These are phyloP conservation scores for Aphanomyces stellatus DNA, from an alignment of 352 stramenopile species.

Conservation along the genomic window DNA sequence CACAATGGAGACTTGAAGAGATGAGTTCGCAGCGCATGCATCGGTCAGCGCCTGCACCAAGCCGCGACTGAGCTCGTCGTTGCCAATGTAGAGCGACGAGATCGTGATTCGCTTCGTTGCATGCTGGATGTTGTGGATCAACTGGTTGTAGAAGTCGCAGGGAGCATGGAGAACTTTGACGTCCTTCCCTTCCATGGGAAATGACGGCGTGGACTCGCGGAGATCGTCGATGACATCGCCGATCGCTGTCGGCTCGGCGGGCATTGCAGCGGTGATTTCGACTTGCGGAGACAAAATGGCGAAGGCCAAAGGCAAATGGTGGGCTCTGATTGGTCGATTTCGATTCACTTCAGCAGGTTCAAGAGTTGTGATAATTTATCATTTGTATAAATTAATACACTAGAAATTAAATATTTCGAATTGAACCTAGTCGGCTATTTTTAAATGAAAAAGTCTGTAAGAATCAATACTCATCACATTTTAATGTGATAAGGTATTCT, in stretches of 20 bases:
- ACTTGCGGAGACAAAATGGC: background rate
- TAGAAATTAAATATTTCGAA: background rate
- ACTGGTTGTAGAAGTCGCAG: slow-evolving; percentile 48
- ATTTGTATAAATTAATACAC: background rate
- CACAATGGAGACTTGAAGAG: slow-evolving; percentile 51
- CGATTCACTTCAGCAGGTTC: background rate
- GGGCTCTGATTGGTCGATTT: background rate
- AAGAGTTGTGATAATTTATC: background rate
- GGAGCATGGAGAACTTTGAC: slow-evolving; percentile 43
- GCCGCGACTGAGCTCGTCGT: slow-evolving; percentile 36
- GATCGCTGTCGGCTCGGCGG: background rate
- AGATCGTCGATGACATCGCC: slow-evolving; percentile 16
- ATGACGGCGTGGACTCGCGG: slow-evolving; percentile 22
- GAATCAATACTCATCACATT: no score
- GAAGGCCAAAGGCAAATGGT: background rate
- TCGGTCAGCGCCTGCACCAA: slow-evolving; percentile 38
- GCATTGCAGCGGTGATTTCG: background rate
- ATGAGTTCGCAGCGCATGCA: slow-evolving; percentile 30
- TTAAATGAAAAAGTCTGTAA: no score
- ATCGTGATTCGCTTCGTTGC: slow-evolving; percentile 45
- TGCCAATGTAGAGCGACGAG: slow-evolving; percentile 67
- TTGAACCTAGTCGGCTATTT: no score
- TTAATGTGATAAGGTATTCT: no score
- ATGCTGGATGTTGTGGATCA: slow-evolving; percentile 45
- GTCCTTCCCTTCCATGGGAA: slow-evolving; percentile 43